Conservation (phyloP, 1,284 basidiomycete genomes). For the Schizophyllum amplum region DNA sequence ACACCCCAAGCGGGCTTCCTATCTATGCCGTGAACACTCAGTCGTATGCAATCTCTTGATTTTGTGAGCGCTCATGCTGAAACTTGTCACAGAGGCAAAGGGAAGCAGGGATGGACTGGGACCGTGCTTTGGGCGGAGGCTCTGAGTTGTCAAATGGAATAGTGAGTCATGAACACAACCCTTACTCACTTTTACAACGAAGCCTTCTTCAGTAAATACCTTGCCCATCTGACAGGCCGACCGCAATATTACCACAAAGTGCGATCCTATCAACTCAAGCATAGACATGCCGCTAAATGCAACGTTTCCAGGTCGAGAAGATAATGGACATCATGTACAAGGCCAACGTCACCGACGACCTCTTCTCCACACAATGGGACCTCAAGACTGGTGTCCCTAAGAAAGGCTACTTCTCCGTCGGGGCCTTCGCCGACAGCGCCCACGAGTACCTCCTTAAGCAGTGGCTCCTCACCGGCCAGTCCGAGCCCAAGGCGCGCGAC, state of each 20-base stretch:
- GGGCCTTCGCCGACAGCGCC: conserved; percentile 31
- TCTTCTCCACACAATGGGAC: conserved; percentile 37
- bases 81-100: not conserved
- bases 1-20: conserved; percentile 42
- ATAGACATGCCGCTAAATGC: not conserved
- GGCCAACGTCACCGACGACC: conserved; percentile 26
- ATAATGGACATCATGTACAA: conserved; percentile 40
- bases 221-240: conserved; percentile 53
- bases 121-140: conserved; percentile 26
- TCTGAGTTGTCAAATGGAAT: conserved; percentile 40
- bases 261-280: not conserved
- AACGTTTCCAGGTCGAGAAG: conserved; percentile 29
- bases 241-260: conserved; percentile 43
- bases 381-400: conserved; percentile 28
- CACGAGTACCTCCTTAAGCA: conserved; percentile 40
- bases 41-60: conserved; percentile 18
- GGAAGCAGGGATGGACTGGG: not conserved
- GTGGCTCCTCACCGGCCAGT: conserved; percentile 22
- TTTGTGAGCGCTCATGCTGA: not conserved
- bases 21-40: conserved; percentile 35
- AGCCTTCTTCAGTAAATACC: conserved; percentile 50
- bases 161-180: conserved; percentile 2
- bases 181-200: too few relatives aligned
- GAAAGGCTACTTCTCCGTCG: conserved; percentile 27
- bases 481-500: conserved; percentile 13